Evolutionary conservation across 768 basidiomycete species (phyloP).

Genomic region (Fistulinella prunicolor): DNA sequence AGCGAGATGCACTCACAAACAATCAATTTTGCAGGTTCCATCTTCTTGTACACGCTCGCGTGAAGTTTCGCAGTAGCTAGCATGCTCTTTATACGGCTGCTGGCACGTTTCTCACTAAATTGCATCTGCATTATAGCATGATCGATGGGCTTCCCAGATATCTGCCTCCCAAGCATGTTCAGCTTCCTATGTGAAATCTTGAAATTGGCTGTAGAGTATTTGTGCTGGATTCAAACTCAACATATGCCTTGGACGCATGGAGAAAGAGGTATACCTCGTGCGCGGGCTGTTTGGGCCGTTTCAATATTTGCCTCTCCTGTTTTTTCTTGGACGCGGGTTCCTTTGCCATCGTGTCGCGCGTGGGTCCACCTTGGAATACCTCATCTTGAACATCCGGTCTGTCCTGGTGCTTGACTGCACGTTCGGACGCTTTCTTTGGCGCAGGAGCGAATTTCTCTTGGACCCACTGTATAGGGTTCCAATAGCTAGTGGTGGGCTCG

Average conservation of each 20-base stretch:
- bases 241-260: not conserved
- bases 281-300: slow-evolving; percentile 25
- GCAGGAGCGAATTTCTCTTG: slow-evolving; percentile 53
- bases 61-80: slow-evolving; percentile 84
- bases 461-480: slow-evolving; percentile 63
- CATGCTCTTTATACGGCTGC: slow-evolving; percentile 84
- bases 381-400: slow-evolving; percentile 33
- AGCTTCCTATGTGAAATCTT: slow-evolving; percentile 93
- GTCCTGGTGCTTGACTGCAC: slow-evolving; percentile 39
- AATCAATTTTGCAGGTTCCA: slow-evolving; percentile 69
- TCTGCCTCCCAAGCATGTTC: slow-evolving; percentile 82
- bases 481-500: slow-evolving; percentile 39
- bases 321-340: slow-evolving; percentile 17
- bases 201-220: slow-evolving; percentile 89
- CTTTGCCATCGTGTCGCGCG: slow-evolving; percentile 15
- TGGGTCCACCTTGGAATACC: slow-evolving; percentile 44
- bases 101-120: slow-evolving; percentile 91
- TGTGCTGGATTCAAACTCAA: slow-evolving; percentile 56
- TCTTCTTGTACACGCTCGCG: slow-evolving; percentile 71
- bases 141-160: slow-evolving; percentile 89
- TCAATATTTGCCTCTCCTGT: slow-evolving; percentile 8
- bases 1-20: slow-evolving; percentile 59
- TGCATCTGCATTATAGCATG: slow-evolving; percentile 96
- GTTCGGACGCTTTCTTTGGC: slow-evolving; percentile 42
- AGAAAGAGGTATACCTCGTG: slow-evolving; percentile 22